A percentile compares a stretch with the other conserved stretches of the same genome.
Evolutionary conservation across 1,139 yeast species (phyloP).

Genomic region (Yamadazyma songkhlaensis): DNA sequence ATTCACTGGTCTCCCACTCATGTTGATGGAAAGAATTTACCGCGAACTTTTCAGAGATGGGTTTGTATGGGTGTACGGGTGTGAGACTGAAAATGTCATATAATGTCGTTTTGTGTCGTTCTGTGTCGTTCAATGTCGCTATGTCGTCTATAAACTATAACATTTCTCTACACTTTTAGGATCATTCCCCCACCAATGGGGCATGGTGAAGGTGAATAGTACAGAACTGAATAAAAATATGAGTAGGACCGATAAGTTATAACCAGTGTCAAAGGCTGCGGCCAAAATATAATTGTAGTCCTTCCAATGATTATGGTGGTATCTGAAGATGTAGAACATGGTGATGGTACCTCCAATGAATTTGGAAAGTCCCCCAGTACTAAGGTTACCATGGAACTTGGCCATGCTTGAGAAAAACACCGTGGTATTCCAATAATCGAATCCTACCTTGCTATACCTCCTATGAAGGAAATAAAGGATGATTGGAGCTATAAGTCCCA

Average conservation of each 20-base stretch:
- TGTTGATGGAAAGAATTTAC: background rate
- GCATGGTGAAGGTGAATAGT: constrained; percentile 28
- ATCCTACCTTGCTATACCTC: constrained; percentile 19
- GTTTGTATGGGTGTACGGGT: background rate
- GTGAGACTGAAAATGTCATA: constrained; percentile 10
- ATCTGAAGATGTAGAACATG: constrained; percentile 42
- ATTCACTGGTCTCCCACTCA: constrained; percentile 12
- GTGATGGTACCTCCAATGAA: constrained; percentile 46
- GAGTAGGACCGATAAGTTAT: constrained; percentile 36
- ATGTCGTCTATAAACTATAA: constrained; percentile 15
- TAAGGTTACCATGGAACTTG: constrained; percentile 45
- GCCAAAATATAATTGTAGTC: constrained; percentile 45
- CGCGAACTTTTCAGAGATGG: background rate
- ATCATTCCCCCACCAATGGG: constrained; percentile 52
- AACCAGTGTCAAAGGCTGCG: constrained; percentile 51
- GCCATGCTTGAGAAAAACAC: constrained; percentile 49
- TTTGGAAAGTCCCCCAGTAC: constrained; percentile 49
- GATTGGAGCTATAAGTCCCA: constrained; percentile 40
- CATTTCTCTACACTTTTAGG: constrained; percentile 40
- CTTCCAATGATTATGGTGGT: constrained; percentile 36
- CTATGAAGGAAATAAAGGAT: constrained; percentile 28
- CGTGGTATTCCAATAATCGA: constrained; percentile 46
- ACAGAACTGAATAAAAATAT: constrained; percentile 36
- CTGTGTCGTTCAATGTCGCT: background rate
- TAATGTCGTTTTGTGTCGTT: too few species aligned